phyloP scores from a whole-genome alignment of 352 stramenopile species.

The Plasmopara viticola region DNA sequence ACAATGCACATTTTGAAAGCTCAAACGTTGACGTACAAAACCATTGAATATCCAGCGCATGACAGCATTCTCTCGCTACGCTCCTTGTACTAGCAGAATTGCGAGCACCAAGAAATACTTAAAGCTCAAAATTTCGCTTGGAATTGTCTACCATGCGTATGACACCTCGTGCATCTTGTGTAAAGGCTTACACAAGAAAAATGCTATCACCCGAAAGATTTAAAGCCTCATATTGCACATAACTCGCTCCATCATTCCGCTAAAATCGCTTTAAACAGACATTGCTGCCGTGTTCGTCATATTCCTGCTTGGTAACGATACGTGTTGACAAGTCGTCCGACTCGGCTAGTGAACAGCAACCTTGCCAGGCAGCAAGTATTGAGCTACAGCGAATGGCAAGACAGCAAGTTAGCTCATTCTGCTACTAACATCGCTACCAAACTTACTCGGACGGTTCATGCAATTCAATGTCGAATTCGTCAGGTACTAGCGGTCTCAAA shows the following conservation, averaged over 20 bases:
- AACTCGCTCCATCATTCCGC: background rate
- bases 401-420: conserved; percentile 3
- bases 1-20: too few species aligned
- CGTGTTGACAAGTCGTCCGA: conserved; percentile 22
- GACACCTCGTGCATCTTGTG: too few species aligned
- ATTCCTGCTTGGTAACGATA: conserved; percentile 61
- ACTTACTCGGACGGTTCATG: conserved; percentile 49
- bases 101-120: too few species aligned
- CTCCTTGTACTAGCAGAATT: too few species aligned
- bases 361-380: conserved; percentile 49
- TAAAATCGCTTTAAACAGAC: conserved; percentile 42
- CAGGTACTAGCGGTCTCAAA: conserved; percentile 47
- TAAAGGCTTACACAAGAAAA: too few species aligned
- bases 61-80: too few species aligned
- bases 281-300: conserved; percentile 71
- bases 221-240: too few species aligned
- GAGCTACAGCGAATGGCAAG: conserved; percentile 28
- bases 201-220: too few species aligned
- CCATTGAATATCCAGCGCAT: too few species aligned
- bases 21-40: too few species aligned
- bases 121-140: too few species aligned
- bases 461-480: conserved; percentile 42
- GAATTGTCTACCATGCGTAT: too few species aligned
- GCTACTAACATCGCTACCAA: background rate
- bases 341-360: conserved; percentile 40